These are phyloP conservation scores for Moniliella sp. DNA, from an alignment of 1,284 basidiomycete species.

Conservation along the genomic window DNA sequence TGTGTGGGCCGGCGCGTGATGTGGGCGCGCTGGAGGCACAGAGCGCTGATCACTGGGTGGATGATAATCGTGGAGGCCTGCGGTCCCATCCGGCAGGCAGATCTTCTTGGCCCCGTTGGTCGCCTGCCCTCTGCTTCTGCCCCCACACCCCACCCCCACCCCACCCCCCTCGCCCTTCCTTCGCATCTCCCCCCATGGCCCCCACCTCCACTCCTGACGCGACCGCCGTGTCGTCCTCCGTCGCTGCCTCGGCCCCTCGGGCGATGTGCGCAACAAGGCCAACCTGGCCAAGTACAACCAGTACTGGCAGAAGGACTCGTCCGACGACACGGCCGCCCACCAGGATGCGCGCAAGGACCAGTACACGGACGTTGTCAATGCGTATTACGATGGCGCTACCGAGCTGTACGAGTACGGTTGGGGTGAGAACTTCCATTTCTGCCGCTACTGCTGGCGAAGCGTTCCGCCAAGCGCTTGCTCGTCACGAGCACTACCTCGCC, in stretches of 20 bases:
- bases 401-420: conserved; percentile 92
- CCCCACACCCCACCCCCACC: no score
- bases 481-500: conserved; percentile 97
- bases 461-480: conserved; percentile 58
- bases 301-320: conserved; percentile 75
- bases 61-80: no score
- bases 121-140: no score
- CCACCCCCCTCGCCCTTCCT: no score
- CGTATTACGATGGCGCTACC: conserved; percentile 84
- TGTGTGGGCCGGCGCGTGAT: no score
- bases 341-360: conserved; percentile 55
- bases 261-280: conserved; percentile 54
- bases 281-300: conserved; percentile 77
- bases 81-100: no score
- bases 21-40: no score
- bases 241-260: conserved; percentile 9
- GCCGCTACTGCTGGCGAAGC: conserved; percentile 87
- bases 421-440: conserved; percentile 87
- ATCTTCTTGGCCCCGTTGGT: no score
- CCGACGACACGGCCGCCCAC: conserved; percentile 49
- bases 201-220: no score
- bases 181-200: no score
- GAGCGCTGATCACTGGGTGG: no score
- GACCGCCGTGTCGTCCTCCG: no score
- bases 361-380: conserved; percentile 80